Conservation (phyloP, 1,139 yeast genomes). For the Candida freyschussii region DNA sequence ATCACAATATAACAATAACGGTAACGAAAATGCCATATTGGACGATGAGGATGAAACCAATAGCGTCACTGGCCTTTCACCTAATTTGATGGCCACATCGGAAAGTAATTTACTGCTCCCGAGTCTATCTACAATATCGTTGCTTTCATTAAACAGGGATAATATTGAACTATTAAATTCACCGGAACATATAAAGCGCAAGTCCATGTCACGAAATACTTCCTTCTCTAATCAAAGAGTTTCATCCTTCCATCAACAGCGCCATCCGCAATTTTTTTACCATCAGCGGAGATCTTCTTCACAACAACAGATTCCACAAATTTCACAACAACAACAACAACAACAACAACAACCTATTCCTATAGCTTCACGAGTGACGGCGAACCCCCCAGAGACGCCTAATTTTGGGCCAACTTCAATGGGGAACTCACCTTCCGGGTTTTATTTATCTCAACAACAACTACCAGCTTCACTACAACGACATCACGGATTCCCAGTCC, state of each 20-base stretch:
- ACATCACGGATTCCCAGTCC: slow-evolving; percentile 15
- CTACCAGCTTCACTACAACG: slow-evolving; percentile 18
- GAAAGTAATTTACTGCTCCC: slow-evolving; percentile 16
- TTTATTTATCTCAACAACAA: slow-evolving; percentile 15
- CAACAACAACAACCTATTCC: slow-evolving; percentile 8
- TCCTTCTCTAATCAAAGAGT: slow-evolving; percentile 17
- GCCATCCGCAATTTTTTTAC: slow-evolving; percentile 10
- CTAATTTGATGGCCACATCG: slow-evolving; percentile 22
- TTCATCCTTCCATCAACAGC: slow-evolving; percentile 20
- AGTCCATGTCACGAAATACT: slow-evolving; percentile 15
- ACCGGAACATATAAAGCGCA: slow-evolving; percentile 7
- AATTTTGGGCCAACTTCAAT: slow-evolving; percentile 21
- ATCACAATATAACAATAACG: slow-evolving; percentile 2
- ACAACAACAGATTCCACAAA: slow-evolving; percentile 6
- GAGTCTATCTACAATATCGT: slow-evolving; percentile 21
- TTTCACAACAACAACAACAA: slow-evolving; percentile 5
- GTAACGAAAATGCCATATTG: slow-evolving; percentile 14
- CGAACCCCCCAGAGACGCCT: slow-evolving; percentile 20
- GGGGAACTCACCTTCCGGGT: slow-evolving; percentile 20
- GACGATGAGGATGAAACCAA: slow-evolving; percentile 16
- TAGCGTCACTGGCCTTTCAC: slow-evolving; percentile 14
- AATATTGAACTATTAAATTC: slow-evolving; percentile 5
- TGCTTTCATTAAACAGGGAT: slow-evolving; percentile 19
- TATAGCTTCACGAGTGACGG: slow-evolving; percentile 3
- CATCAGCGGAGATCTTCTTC: slow-evolving; percentile 8